phyloP scores from a whole-genome alignment of 2,329 filamentous ascomycete species.

The Scortechinia acanthostroma region DNA sequence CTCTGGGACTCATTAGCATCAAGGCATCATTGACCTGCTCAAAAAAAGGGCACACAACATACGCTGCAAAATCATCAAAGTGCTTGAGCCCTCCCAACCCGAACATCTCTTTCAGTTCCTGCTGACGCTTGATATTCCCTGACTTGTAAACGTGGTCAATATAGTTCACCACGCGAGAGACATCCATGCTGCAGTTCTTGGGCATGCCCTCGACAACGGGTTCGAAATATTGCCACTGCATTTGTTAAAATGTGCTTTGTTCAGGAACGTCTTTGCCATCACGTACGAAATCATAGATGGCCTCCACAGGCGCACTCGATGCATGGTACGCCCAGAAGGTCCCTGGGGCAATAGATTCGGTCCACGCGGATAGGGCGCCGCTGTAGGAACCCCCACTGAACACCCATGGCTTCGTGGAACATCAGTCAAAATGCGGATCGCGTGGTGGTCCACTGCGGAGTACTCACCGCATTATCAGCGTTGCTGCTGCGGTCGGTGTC shows the following conservation, averaged over 20 bases:
- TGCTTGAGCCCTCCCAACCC: conserved; percentile 37
- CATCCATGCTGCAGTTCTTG: conserved; percentile 45
- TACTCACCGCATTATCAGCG: conserved; percentile 31
- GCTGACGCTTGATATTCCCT: conserved; percentile 29
- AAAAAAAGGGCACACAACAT: conserved; percentile 5
- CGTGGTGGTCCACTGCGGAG: fast-evolving
- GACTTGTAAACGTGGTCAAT: conserved; percentile 38
- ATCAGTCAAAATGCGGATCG: neutral
- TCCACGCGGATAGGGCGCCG: conserved; percentile 47
- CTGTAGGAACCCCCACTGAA: conserved; percentile 46
- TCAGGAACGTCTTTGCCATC: conserved; percentile 4
- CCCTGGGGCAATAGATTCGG: conserved; percentile 38
- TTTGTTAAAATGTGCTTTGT: neutral
- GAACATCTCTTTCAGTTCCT: conserved; percentile 40
- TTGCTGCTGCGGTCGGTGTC: conserved; percentile 36
- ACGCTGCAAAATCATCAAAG: conserved; percentile 41
- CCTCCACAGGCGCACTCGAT: conserved; percentile 44
- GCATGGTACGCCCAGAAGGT: conserved; percentile 55
- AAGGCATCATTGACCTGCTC: conserved; percentile 9
- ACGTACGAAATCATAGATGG: conserved; percentile 39
- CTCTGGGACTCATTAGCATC: conserved; percentile 14
- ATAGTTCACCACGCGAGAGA: conserved; percentile 40
- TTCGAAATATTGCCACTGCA: conserved; percentile 46
- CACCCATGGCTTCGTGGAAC: conserved; percentile 38
- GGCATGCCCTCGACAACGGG: conserved; percentile 51